Conservation (phyloP, 2,329 filamentous ascomycete genomes). For the Fusarium torulosum region DNA sequence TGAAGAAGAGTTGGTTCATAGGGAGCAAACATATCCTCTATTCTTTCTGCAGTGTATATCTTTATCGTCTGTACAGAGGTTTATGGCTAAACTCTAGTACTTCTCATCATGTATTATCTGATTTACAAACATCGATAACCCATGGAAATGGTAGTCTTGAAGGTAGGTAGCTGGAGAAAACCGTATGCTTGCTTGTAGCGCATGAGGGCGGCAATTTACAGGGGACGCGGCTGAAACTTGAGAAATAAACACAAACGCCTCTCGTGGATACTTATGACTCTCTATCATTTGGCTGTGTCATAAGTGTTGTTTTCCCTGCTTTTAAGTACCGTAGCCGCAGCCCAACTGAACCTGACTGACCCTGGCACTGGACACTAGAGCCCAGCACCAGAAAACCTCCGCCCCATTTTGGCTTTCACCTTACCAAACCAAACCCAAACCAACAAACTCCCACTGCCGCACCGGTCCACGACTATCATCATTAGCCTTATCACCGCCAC, state of each 20-base stretch:
- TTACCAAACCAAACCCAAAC: slow-evolving; percentile 28
- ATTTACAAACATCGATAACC: not conserved
- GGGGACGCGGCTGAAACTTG: slow-evolving; percentile 38
- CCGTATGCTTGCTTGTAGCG: slow-evolving; percentile 4
- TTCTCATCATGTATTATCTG: too few species aligned
- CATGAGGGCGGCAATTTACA: slow-evolving; percentile 23
- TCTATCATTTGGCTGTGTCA: slow-evolving; percentile 22
- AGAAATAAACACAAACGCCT: slow-evolving; percentile 38
- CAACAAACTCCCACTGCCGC: slow-evolving; percentile 32
- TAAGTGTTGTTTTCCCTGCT: slow-evolving; percentile 26
- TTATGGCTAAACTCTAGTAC: too few species aligned
- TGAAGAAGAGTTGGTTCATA: not conserved
- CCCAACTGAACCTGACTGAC: slow-evolving; percentile 32
- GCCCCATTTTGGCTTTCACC: slow-evolving; percentile 36
- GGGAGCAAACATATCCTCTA: too few species aligned
- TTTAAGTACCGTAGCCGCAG: slow-evolving; percentile 36
- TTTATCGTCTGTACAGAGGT: too few species aligned
- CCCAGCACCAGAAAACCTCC: slow-evolving; percentile 32
- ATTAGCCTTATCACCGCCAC: slow-evolving; percentile 27
- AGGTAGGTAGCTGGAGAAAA: not conserved
- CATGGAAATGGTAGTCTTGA: not conserved
- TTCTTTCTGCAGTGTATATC: too few species aligned
- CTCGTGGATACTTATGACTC: slow-evolving; percentile 30
- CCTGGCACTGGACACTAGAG: slow-evolving; percentile 5
- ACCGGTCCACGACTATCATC: slow-evolving; percentile 22